Percentiles rank a stretch among this genome's conserved stretches.
Conservation (phyloP, 2,329 filamentous ascomycete species). For the Ceratocystiopsis minuta region DNA sequence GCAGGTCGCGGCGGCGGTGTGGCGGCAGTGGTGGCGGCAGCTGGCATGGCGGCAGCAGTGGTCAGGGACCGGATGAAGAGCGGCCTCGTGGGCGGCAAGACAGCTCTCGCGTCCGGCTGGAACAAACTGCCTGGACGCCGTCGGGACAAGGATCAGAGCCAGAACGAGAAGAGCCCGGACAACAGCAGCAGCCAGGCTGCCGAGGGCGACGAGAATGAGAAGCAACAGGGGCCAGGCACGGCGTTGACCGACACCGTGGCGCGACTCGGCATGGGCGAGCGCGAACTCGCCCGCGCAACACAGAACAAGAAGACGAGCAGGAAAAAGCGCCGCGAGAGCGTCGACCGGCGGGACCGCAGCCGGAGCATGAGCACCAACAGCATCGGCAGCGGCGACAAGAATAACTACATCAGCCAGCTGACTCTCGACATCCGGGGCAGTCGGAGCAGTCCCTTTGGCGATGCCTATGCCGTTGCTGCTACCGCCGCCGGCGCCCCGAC, state of each 20-base stretch:
- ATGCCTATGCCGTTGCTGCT: slow-evolving; percentile 18
- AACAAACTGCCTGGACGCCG: too few species aligned
- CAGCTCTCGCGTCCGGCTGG: too few species aligned
- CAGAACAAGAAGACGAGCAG: slow-evolving; percentile 17
- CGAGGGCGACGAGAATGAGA: slow-evolving; percentile 1
- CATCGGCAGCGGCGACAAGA: slow-evolving; percentile 2
- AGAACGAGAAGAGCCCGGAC: not conserved
- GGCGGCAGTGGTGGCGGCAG: slow-evolving; percentile 3
- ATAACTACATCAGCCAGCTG: slow-evolving; percentile 2
- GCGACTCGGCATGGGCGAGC: slow-evolving; percentile 24
- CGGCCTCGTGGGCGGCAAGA: too few species aligned
- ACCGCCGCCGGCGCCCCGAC: too few species aligned
- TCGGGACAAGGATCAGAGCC: too few species aligned
- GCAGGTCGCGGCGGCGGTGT: slow-evolving; percentile 8
- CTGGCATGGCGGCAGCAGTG: slow-evolving; percentile 14
- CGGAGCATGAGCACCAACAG: not conserved
- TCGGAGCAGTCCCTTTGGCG: too few species aligned
- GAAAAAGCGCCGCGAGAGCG: slow-evolving; percentile 3
- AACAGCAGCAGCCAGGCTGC: slow-evolving; percentile 8
- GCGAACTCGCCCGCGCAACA: slow-evolving; percentile 20
- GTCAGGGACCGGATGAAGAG: slow-evolving; percentile 16
- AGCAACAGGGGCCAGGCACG: slow-evolving; percentile 10
- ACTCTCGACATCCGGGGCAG: slow-evolving; percentile 9
- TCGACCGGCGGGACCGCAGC: too few species aligned
- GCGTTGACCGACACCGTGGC: slow-evolving; percentile 23